Evolutionary conservation across 805 yeast species (phyloP).

Genomic region (Candida wancherniae): DNA sequence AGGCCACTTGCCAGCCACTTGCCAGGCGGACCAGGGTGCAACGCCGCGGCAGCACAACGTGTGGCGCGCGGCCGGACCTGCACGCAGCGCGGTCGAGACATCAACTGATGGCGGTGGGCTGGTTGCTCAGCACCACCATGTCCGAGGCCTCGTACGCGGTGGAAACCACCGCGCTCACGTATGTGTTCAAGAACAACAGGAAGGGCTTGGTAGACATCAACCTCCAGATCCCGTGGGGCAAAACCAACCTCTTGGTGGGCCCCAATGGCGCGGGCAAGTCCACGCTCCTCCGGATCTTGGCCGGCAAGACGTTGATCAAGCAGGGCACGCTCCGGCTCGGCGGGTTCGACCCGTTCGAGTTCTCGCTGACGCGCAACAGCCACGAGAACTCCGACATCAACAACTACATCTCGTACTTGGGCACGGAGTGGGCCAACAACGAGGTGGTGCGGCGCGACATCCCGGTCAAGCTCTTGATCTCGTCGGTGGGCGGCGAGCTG

Average conservation of each 20-base stretch:
- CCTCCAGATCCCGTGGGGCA: constrained; percentile 59
- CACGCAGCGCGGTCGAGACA: too few relatives aligned
- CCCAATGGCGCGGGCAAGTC: constrained; percentile 98
- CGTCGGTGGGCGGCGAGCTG: constrained; percentile 68
- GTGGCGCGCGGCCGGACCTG: too few relatives aligned
- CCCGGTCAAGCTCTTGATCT: constrained; percentile 72
- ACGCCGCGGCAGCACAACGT: too few relatives aligned
- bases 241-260: constrained; percentile 78
- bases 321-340: constrained; percentile 68
- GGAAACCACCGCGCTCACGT: constrained; percentile 58
- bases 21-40: too few relatives aligned
- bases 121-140: too few relatives aligned
- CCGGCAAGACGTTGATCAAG: constrained; percentile 85
- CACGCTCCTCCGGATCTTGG: constrained; percentile 74
- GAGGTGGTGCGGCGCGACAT: constrained; percentile 87
- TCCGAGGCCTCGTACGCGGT: constrained; percentile 41
- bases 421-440: constrained; percentile 97
- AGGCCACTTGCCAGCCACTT: too few relatives aligned
- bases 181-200: constrained; percentile 58
- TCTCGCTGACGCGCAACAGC: constrained; percentile 47
- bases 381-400: constrained; percentile 42
- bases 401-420: constrained; percentile 68
- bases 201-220: constrained; percentile 61
- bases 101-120: too few relatives aligned
- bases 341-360: constrained; percentile 79